These are phyloP conservation scores for Isatis lusitanica DNA, from an alignment of 441 rosid genomes.

Conservation along the genomic window DNA sequence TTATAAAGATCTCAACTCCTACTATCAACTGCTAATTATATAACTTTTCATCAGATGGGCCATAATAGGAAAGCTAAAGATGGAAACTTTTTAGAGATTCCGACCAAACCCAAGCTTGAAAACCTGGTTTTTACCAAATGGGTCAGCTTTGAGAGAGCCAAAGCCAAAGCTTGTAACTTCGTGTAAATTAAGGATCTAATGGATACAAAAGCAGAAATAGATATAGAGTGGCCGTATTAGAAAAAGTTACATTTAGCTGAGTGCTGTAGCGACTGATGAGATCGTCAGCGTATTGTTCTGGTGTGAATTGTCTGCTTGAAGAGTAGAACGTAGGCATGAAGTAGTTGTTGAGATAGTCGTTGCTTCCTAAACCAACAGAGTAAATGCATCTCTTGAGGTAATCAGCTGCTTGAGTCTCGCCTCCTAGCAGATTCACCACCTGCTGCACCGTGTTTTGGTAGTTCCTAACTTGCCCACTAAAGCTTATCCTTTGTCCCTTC, in stretches of 20 bases:
- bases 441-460: constrained; percentile 39
- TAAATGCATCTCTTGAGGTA: constrained; percentile 54
- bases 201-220: not conserved
- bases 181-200: not conserved
- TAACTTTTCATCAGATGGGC: not conserved
- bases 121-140: not conserved
- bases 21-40: not conserved
- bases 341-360: constrained; percentile 57
- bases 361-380: constrained; percentile 49
- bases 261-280: constrained; percentile 42
- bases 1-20: not conserved
- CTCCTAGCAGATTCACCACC: constrained; percentile 40
- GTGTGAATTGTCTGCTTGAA: constrained; percentile 37
- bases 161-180: not conserved
- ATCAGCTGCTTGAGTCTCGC: constrained; percentile 23
- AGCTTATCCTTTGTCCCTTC: constrained; percentile 52
- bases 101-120: not conserved
- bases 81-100: not conserved
- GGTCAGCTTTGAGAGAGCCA: not conserved
- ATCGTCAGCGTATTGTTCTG: constrained; percentile 40
- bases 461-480: constrained; percentile 47
- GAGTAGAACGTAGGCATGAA: constrained; percentile 38
- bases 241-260: constrained; percentile 36
- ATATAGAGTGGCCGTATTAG: not conserved
- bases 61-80: constrained; percentile 2